phyloP scores from a whole-genome alignment of 257 asterid species.

The Solanum medicagineum region DNA sequence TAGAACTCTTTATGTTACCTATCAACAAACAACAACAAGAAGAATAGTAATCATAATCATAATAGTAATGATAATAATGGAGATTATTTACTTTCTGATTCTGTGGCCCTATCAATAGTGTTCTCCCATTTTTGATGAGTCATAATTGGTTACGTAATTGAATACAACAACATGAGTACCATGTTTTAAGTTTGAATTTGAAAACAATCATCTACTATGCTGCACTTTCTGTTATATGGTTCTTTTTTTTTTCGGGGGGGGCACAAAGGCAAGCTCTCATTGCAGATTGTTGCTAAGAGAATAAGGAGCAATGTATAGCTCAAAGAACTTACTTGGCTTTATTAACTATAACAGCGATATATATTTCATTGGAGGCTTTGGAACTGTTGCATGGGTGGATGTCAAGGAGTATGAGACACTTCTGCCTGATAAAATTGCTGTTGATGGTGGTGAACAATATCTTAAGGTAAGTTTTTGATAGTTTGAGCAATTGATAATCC shows the following conservation, averaged over 20 bases:
- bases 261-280: background rate
- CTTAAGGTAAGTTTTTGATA: constrained; percentile 43
- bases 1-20: background rate
- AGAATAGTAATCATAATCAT: background rate
- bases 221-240: background rate
- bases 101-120: background rate
- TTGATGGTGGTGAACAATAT: constrained; percentile 85
- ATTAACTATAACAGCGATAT: constrained; percentile 50
- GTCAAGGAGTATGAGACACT: constrained; percentile 77
- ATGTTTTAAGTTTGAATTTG: background rate
- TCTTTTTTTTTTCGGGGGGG: too few relatives aligned
- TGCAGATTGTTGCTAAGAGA: background rate
- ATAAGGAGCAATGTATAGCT: background rate
- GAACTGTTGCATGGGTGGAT: constrained; percentile 96
- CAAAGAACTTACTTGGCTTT: background rate
- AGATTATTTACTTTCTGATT: background rate
- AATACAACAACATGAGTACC: background rate
- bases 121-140: background rate
- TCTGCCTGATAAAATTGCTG: constrained; percentile 88
- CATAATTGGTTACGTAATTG: background rate
- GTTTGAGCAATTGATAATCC: background rate
- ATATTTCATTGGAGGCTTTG: constrained; percentile 95
- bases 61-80: background rate
- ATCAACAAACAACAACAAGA: background rate
- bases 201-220: background rate